Conservation (phyloP, 176 grass and related monocot genomes). For the Phoenix dactylifera region DNA sequence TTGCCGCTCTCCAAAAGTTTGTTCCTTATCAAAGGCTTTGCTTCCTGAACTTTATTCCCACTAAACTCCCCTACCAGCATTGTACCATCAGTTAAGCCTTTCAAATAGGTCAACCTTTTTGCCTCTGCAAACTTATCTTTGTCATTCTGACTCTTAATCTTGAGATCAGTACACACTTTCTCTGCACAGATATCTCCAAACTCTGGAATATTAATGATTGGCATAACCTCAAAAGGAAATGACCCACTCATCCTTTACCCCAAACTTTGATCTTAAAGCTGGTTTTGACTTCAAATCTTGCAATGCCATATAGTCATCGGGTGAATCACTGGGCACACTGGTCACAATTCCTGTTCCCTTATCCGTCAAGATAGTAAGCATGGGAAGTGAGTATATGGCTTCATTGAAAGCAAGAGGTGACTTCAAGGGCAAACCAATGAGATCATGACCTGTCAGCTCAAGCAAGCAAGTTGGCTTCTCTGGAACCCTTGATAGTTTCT, state of each 20-base stretch:
- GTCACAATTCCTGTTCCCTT: constrained; percentile 57
- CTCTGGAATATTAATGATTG: constrained; percentile 71
- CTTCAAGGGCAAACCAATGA: constrained; percentile 54
- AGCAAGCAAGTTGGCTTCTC: constrained; percentile 57
- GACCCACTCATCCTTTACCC: constrained; percentile 69
- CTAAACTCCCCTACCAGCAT: constrained; percentile 65
- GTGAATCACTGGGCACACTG: constrained; percentile 66
- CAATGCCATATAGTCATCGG: constrained; percentile 62
- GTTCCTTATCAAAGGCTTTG: constrained; percentile 52
- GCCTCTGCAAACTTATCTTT: constrained; percentile 75
- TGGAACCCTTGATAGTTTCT: constrained; percentile 41
- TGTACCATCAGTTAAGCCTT: constrained; percentile 69
- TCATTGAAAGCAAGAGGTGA: constrained; percentile 55
- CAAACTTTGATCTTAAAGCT: constrained; percentile 47
- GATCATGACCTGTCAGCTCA: constrained; percentile 46
- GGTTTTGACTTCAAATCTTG: constrained; percentile 55
- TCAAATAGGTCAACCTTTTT: constrained; percentile 59
- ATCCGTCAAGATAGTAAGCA: constrained; percentile 66
- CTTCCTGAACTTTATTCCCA: constrained; percentile 64
- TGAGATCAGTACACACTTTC: constrained; percentile 51
- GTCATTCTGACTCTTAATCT: constrained; percentile 70
- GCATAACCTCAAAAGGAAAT: constrained; percentile 37
- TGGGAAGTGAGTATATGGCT: constrained; percentile 52
- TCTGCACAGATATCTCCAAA: constrained; percentile 65
- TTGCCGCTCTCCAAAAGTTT: constrained; percentile 46